phyloP scores from a whole-genome alignment of 805 yeast species.

The Clavispora fructus region DNA sequence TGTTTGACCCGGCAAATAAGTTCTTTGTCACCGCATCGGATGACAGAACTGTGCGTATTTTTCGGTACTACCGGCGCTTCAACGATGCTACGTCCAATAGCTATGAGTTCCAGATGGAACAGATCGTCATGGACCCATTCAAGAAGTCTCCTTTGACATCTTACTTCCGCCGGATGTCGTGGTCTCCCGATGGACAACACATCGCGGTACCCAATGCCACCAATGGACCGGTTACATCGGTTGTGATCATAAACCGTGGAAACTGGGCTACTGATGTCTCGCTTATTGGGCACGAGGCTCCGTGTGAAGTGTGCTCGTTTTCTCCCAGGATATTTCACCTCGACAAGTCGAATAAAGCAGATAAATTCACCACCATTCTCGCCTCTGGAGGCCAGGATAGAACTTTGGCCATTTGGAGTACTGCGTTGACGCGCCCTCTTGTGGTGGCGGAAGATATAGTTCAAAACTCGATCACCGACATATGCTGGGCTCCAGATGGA shows the following conservation, averaged over 20 bases:
- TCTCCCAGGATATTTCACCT: conserved; percentile 61
- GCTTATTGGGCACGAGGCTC: conserved; percentile 78
- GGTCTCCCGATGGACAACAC: conserved; percentile 90
- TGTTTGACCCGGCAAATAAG: conserved; percentile 97
- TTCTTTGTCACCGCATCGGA: conserved; percentile 96
- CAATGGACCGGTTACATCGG: conserved; percentile 75
- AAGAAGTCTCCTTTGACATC: conserved; percentile 86
- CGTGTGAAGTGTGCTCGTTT: conserved; percentile 75
- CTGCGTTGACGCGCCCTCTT: conserved; percentile 68
- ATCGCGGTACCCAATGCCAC: conserved; percentile 84
- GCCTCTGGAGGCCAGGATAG: conserved; percentile 97
- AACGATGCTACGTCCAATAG: conserved; percentile 50
- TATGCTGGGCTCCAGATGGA: conserved; percentile 87
- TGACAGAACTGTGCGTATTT: conserved; percentile 84
- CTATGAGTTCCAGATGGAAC: conserved; percentile 81
- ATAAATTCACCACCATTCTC: conserved; percentile 57
- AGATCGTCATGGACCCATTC: conserved; percentile 79
- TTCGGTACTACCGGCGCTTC: conserved; percentile 67
- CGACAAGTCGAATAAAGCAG: conserved; percentile 14
- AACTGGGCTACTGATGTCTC: conserved; percentile 74
- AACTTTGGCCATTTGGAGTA: conserved; percentile 83
- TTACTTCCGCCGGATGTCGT: conserved; percentile 77
- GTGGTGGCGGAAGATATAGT: conserved; percentile 74
- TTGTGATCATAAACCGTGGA: conserved; percentile 69
- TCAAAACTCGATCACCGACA: conserved; percentile 76